Evolutionary conservation across 306 rosid species (phyloP).

Genomic region (Castanopsis chinensis): DNA sequence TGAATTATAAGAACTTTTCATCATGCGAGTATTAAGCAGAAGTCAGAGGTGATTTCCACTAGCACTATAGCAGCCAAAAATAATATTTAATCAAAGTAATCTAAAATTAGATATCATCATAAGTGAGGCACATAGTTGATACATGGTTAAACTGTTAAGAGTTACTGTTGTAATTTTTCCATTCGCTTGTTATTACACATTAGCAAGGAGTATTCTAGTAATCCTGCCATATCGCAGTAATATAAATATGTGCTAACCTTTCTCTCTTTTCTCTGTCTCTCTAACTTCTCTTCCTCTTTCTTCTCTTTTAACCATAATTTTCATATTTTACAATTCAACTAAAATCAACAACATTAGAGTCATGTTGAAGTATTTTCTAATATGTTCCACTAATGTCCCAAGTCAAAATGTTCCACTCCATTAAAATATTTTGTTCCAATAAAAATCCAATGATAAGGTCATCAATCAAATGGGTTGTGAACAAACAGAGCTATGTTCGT

Average conservation of each 20-base stretch:
- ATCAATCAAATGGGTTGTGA: not conserved
- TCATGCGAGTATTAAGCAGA: not conserved
- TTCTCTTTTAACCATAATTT: too few species aligned
- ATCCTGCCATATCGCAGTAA: too few species aligned
- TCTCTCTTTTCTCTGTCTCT: too few species aligned
- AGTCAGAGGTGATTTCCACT: not conserved
- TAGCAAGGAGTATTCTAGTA: too few species aligned
- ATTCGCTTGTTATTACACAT: too few species aligned
- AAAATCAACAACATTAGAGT: not conserved
- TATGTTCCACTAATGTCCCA: not conserved
- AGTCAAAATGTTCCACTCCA: not conserved
- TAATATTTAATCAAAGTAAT: not conserved
- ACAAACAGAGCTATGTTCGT: too few species aligned
- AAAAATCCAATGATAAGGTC: not conserved
- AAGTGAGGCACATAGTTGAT: not conserved
- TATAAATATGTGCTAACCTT: too few species aligned
- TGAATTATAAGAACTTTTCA: not conserved
- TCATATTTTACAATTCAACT: too few species aligned
- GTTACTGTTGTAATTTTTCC: too few species aligned
- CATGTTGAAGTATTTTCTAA: not conserved
- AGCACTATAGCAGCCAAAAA: not conserved
- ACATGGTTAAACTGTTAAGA: not conserved
- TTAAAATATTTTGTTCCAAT: not conserved
- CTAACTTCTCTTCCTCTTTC: too few species aligned
- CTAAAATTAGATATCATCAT: not conserved